Conservation (phyloP, 2,329 filamentous ascomycete genomes). For the Sclerotiophoma versabilis region DNA sequence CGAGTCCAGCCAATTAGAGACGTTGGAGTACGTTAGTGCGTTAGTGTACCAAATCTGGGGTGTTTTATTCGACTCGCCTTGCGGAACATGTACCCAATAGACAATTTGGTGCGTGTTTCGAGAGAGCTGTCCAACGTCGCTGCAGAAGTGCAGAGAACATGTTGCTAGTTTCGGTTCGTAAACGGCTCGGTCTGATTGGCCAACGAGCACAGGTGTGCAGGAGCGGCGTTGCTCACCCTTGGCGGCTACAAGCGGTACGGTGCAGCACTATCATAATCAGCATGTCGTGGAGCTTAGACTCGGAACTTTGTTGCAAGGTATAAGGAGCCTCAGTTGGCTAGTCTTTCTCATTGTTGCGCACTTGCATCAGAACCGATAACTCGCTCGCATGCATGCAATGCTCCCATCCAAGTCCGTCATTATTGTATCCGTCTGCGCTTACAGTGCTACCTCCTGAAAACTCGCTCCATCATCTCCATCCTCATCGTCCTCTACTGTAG, state of each 20-base stretch:
- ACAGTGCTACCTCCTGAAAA: conserved; percentile 43
- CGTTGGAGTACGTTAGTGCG: conserved; percentile 1
- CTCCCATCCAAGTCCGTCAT: not conserved
- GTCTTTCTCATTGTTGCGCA: not conserved
- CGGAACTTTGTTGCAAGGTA: too few relatives aligned
- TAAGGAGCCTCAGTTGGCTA: too few relatives aligned
- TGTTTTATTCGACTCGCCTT: too few relatives aligned
- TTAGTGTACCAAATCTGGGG: too few relatives aligned
- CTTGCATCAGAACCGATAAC: not conserved
- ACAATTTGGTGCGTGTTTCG: not conserved
- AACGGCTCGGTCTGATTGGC: not conserved
- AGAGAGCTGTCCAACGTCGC: too few relatives aligned
- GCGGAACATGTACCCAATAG: not conserved
- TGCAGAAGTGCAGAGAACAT: not conserved
- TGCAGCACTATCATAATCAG: too few relatives aligned
- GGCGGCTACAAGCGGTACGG: too few relatives aligned
- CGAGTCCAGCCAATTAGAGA: conserved; percentile 1
- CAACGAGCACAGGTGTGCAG: too few relatives aligned
- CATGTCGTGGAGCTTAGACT: too few relatives aligned
- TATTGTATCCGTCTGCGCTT: not conserved
- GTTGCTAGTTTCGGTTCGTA: not conserved
- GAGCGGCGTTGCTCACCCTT: too few relatives aligned
- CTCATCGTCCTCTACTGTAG: conserved; percentile 40
- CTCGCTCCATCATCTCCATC: conserved; percentile 40
- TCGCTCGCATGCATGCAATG: conserved; percentile 2